Evolutionary conservation across 1,284 basidiomycete genomes (phyloP), one percentile per base, ranked within the genome.

Genomic region (Apiotrichum laibachii): DNA sequence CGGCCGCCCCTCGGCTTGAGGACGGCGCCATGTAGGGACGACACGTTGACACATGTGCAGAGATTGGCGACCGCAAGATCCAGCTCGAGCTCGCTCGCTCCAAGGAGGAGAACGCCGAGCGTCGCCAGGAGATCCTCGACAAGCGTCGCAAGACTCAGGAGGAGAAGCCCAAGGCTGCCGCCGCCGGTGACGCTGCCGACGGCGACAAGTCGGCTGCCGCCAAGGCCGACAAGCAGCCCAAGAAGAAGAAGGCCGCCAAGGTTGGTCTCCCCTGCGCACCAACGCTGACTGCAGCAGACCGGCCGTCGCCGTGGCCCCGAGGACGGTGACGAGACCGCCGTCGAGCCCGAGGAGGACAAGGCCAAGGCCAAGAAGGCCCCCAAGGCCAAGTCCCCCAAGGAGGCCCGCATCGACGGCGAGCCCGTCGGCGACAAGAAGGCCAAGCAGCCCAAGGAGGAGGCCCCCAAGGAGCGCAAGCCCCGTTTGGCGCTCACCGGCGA

Each of bases 11-110:
- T 19, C 16, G 15, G 40, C 18, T 42, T 16, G 40, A n/a, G 40
- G 8, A 16, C n/a, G 8, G 31, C 26, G 16, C 16, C 31, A 50
- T 34, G n/a, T 18, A 21, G 53, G 44, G 37, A 50, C 9, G 37
- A 33, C 16, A 26, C 43, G 21, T 42, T 53, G 34, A 55, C 49
- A 43, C 43, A 19, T n/a, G 5, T 22, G 18, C 62, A 77, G 76
- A 92, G 78, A 86, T 95, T 77, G 88, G 90, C 65, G 90, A 88
- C 64, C 90, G 92, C 76, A 83, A 83, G 78, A 85, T 94, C 76
- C 87, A 89, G 77, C 84, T 95, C 79, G 88, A 94, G 82, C 81
- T 91, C 73, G 93, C 92, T 74, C 92, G 92, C 81, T 88, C 90
- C 80, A 91, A 90, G 82, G 87, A 85, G 80, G 89, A 85, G 68